phyloP scores from a whole-genome alignment of 805 yeast genomes.

The Kazachstania martiniae region DNA sequence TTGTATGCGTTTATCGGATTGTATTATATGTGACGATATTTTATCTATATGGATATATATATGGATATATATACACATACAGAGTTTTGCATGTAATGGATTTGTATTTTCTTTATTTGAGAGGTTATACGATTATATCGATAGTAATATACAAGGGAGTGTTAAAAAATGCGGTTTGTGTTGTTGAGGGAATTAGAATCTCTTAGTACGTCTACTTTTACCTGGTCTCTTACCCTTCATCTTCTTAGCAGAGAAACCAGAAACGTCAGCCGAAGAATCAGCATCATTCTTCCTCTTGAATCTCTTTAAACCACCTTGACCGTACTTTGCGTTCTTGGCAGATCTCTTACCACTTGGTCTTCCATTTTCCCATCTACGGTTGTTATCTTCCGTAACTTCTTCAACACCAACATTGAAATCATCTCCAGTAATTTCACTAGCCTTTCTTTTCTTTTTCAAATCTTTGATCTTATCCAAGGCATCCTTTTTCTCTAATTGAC shows the following conservation, averaged over 20 bases:
- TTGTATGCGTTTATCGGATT: no score
- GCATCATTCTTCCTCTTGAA: slow-evolving; percentile 65
- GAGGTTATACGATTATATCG: no score
- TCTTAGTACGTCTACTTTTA: slow-evolving; percentile 38
- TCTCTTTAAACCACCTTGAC: slow-evolving; percentile 70
- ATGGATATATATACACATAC: no score
- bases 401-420: slow-evolving; percentile 84
- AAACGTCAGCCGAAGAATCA: slow-evolving; percentile 55
- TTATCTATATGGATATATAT: no score
- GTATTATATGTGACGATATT: no score
- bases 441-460: slow-evolving; percentile 80
- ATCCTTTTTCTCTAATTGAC: slow-evolving; percentile 87
- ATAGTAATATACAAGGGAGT: no score
- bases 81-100: no score
- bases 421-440: slow-evolving; percentile 45
- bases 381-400: slow-evolving; percentile 41
- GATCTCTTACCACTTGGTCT: slow-evolving; percentile 50
- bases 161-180: no score
- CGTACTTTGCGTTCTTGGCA: slow-evolving; percentile 66
- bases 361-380: slow-evolving; percentile 20
- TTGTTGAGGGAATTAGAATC: no score
- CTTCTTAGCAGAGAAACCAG: slow-evolving; percentile 42
- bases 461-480: slow-evolving; percentile 82
- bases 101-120: no score
- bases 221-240: slow-evolving; percentile 50